A percentile compares a stretch with the other conserved stretches of the same genome.
These are phyloP conservation scores for Poa annua DNA, from an alignment of 176 grass and related monocot species.

Conservation along the genomic window DNA sequence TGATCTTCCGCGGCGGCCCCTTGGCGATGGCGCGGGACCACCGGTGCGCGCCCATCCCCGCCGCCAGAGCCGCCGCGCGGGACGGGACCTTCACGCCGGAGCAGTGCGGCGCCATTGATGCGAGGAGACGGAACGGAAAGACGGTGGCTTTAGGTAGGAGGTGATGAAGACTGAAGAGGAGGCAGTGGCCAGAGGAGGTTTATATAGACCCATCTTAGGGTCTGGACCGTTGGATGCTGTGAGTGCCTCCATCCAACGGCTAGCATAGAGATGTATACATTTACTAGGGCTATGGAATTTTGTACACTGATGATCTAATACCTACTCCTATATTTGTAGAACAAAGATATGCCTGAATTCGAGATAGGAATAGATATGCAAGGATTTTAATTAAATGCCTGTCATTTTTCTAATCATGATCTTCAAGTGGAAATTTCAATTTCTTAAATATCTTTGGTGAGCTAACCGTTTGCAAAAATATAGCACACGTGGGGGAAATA, in stretches of 20 bases:
- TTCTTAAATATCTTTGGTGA: not conserved
- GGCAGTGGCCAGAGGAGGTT: not conserved
- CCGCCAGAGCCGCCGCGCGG: not conserved
- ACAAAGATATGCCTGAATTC: not conserved
- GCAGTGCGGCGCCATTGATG: slow-evolving; percentile 2
- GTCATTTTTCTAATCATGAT: not conserved
- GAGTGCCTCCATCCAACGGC: not conserved
- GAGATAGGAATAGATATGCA: not conserved
- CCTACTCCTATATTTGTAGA: not conserved
- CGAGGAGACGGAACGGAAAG: slow-evolving; percentile 22
- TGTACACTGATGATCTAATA: not conserved
- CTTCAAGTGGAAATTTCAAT: not conserved
- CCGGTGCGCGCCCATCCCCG: slow-evolving; percentile 20
- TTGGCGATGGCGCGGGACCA: slow-evolving; percentile 50
- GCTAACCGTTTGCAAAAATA: not conserved
- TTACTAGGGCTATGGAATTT: not conserved
- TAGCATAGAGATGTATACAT: too few relatives aligned
- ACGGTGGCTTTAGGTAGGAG: slow-evolving; percentile 3
- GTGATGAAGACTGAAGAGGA: not conserved
- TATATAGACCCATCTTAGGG: slow-evolving; percentile 9
- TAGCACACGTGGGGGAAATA: not conserved
- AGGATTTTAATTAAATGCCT: not conserved
- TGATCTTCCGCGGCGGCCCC: slow-evolving; percentile 52
- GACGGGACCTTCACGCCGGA: slow-evolving; percentile 34
- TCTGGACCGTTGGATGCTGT: slow-evolving; percentile 33